Evolutionary conservation across 805 yeast species (phyloP).

Genomic region (Cyberlindnera amylophila): DNA sequence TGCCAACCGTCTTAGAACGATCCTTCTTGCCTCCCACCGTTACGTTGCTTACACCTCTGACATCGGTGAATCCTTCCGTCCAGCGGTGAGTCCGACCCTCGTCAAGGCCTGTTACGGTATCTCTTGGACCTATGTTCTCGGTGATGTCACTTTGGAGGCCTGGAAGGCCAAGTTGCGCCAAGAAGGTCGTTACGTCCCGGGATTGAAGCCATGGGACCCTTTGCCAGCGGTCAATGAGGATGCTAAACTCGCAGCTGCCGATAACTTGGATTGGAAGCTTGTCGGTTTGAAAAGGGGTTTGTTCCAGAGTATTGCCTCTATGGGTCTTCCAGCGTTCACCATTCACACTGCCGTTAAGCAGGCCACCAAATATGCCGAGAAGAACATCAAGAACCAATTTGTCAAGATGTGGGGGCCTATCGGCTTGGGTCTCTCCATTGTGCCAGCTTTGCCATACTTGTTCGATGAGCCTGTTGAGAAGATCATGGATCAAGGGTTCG

Average conservation of each 20-base stretch:
- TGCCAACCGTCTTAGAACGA: slow-evolving; percentile 69
- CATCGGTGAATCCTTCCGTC: slow-evolving; percentile 82
- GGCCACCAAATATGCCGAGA: slow-evolving; percentile 54
- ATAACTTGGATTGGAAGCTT: slow-evolving; percentile 60
- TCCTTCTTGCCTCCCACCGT: slow-evolving; percentile 68
- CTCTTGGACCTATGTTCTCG: slow-evolving; percentile 71
- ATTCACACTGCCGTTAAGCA: slow-evolving; percentile 74
- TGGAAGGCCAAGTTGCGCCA: slow-evolving; percentile 68
- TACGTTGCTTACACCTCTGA: slow-evolving; percentile 86
- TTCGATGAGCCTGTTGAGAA: slow-evolving; percentile 83
- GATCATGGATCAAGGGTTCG: slow-evolving; percentile 60
- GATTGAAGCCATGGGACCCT: slow-evolving; percentile 64
- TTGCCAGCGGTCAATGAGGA: slow-evolving; percentile 38
- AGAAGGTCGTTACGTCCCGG: slow-evolving; percentile 60
- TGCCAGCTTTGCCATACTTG: slow-evolving; percentile 71
- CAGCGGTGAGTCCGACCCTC: slow-evolving; percentile 67
- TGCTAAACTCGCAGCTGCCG: slow-evolving; percentile 34
- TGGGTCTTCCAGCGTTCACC: slow-evolving; percentile 86
- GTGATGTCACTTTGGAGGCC: slow-evolving; percentile 69
- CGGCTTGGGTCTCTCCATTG: slow-evolving; percentile 70
- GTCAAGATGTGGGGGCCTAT: slow-evolving; percentile 72
- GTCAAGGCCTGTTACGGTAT: slow-evolving; percentile 67
- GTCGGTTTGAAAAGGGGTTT: slow-evolving; percentile 67
- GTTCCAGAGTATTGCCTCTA: slow-evolving; percentile 77
- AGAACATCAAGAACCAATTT: slow-evolving; percentile 44